Evolutionary conservation across 2,329 filamentous ascomycete species (phyloP), one percentile per base, ranked within the genome.

Genomic region (Aureobasidium sp.): DNA sequence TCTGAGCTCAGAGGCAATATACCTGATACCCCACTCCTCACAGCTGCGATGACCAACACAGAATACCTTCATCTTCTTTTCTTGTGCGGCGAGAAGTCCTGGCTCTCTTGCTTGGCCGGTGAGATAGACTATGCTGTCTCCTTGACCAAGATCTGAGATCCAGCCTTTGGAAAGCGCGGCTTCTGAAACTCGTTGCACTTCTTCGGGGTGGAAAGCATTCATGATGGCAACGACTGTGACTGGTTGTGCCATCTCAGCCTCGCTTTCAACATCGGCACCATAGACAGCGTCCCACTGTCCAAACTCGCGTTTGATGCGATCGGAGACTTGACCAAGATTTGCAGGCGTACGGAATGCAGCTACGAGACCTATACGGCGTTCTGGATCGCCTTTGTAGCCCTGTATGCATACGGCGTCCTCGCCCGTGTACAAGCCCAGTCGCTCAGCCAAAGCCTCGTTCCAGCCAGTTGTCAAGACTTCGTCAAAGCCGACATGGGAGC

Each of bases 21-120:
- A 73, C 19, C 68, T 64, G n/a, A 76, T 73, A 0, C 74, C 74
- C 74, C 74, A 77, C 22, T 75, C 72, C 60, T 76, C 74, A 14
- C 71, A 72, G 17, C 68, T 66, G 1, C 69, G 68, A 63, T 77
- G 74, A 2, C 74, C 74, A 9, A 76, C 73, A 54, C 74, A 77
- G 4, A 69, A 68, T 15, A 73, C 72, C 12, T 70, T 70, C 66
- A 75, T 69, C 12, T 70, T 70, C 22, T 67, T 61, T 9, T 69
- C 67, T 53, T 65, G 67, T 15, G 73, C 74, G 54, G 70, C 71
- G 35, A 67, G 59, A 47, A 74, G 60, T 0, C 74, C 73, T 56
- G 65, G 64, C 9, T 71, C 68, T 31, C 74, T 68, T 19, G 72
- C 68, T 35, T 74, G 71, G 2, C 74, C 75, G 3, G 74, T 77